These are phyloP conservation scores for Aspergillus luchuensis DNA, from an alignment of 2,329 filamentous ascomycete species.

Conservation along the genomic window DNA sequence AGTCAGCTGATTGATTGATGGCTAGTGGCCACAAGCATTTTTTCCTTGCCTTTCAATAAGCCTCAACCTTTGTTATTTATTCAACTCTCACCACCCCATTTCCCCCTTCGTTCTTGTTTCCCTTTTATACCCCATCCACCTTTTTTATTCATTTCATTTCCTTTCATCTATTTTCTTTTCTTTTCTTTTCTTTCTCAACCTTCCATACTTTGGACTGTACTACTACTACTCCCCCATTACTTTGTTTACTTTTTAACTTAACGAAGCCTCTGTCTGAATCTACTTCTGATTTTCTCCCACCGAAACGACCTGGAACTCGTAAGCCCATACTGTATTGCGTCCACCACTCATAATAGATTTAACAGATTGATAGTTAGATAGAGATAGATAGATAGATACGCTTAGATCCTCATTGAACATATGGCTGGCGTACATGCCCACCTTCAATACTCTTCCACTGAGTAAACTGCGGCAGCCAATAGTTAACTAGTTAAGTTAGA, in stretches of 20 bases:
- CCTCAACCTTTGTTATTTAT: neutral
- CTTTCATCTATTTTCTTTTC: too few species aligned
- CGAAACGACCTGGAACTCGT: neutral
- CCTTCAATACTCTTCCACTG: too few species aligned
- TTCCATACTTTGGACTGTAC: constrained; percentile 20
- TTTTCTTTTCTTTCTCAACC: too few species aligned
- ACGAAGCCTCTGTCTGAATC: constrained; percentile 22
- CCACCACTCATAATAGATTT: neutral
- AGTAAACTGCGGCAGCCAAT: too few species aligned
- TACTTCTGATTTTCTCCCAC: neutral
- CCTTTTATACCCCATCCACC: constrained; percentile 26
- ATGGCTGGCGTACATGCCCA: too few species aligned
- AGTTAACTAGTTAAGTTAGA: too few species aligned
- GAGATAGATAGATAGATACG: too few species aligned
- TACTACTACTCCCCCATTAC: constrained; percentile 20
- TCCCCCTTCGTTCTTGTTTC: constrained; percentile 15
- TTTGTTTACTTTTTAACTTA: constrained; percentile 16
- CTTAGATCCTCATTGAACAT: too few species aligned
- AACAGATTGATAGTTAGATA: too few species aligned
- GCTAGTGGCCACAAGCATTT: neutral
- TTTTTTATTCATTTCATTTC: constrained; percentile 10
- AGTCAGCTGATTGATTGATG: too few species aligned
- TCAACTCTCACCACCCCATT: constrained; percentile 6
- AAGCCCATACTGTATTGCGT: neutral
- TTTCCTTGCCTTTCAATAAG: constrained; percentile 8